phyloP scores from a whole-genome alignment of 2,329 filamentous ascomycete genomes.

The Botrytis paeoniae region DNA sequence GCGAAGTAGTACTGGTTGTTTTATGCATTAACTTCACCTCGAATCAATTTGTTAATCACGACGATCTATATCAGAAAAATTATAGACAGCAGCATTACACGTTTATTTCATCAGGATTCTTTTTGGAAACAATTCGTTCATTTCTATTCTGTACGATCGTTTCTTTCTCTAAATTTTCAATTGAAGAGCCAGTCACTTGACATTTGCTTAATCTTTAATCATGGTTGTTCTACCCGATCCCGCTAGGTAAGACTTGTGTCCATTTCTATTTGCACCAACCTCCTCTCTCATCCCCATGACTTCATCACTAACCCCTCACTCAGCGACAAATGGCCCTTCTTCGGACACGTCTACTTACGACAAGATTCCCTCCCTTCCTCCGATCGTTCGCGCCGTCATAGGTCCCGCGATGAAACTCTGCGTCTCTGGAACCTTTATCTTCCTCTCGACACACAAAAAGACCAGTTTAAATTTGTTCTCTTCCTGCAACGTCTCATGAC shows the following conservation, averaged over 20 bases:
- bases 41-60: not conserved
- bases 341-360: not conserved
- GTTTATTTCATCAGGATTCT: not conserved
- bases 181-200: not conserved
- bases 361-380: not conserved
- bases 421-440: not conserved
- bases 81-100: not conserved
- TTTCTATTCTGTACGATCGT: not conserved
- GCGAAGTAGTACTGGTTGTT: not conserved
- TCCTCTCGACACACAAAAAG: not conserved
- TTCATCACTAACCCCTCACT: not conserved
- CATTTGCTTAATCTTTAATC: not conserved
- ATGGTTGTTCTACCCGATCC: conserved; percentile 6
- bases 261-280: not conserved
- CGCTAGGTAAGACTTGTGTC: not conserved
- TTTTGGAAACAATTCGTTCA: not conserved
- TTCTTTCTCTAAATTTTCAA: not conserved
- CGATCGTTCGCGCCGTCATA: not conserved
- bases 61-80: not conserved
- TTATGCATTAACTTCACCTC: not conserved
- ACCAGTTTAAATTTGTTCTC: conserved; percentile 1
- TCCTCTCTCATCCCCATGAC: not conserved
- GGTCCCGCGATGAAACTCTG: not conserved
- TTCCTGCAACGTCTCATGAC: conserved; percentile 1
- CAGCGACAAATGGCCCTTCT: not conserved